Base-by-base conservation (phyloP, 2,329 filamentous ascomycete genomes). In the Tolypocladium tropicale region DNA sequence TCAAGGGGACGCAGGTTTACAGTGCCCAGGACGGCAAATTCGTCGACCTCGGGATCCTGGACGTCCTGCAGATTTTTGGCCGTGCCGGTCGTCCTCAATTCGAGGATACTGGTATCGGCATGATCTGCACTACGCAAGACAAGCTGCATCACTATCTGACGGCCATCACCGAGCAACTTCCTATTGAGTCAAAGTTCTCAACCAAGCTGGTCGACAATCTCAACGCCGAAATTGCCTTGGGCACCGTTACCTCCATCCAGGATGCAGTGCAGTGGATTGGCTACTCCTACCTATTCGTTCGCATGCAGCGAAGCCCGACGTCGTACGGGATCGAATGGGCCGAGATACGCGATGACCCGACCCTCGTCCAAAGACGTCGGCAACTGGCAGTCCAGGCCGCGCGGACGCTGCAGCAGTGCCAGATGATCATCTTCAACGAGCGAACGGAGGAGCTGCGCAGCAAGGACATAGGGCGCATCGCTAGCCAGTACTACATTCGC, bases 361-460 rank as follows among this genome's bases (percentile, higher is more conserved):
- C 85, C 57, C 80, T 99, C 30, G 90, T 96, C 2, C 88, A 94
- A 66, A 81, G 93, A 62, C 84, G 94, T 53, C 84, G 92, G 3
- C 86, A 94, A 61, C 77, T 99, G 54, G 88, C 94, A 55, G 91
- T 95, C 49, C 86, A 95, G 64, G 94, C 94, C 28, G 94, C 94
- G 0, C 81, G 86, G 48, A 89, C 90, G 6, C 75, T 99, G 48
- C 92, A 96, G 67, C 82, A 92, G 66, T 95, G 90, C 63, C 94
- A 99, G 72, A 99, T 99, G 95, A 94, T 99, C 65, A 94, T 99
- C 56, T 99, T 93, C 76, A 96, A 99, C 62, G 94, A 97, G 67
- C 83, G 79, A 21, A 99, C 93, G 0, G 93, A 96, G 63, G 93
- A 96, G 65, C 81, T 99, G 10, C 85, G 90, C 57, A 89, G 91